Evolutionary conservation across 2,329 filamentous ascomycete species (phyloP).

Genomic region (Drechslerella dactyloides): DNA sequence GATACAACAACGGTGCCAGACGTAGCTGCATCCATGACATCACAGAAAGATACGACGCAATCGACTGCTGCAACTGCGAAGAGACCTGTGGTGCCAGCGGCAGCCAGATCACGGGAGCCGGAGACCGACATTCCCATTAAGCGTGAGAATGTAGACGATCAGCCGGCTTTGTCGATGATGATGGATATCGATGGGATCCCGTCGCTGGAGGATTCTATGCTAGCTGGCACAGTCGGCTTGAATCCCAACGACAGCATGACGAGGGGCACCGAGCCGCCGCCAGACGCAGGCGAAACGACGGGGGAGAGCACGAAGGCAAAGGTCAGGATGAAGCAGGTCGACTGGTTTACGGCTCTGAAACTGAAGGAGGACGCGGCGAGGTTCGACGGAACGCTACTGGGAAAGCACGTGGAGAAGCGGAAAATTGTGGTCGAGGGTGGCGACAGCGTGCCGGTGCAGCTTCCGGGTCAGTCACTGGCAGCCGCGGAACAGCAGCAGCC

Average conservation of each 20-base stretch:
- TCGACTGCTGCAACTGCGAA: conserved; percentile 5
- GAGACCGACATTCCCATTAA: conserved; percentile 51
- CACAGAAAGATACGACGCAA: too few species aligned
- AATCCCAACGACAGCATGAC: background rate
- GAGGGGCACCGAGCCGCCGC: conserved; percentile 31
- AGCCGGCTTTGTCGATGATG: conserved; percentile 32
- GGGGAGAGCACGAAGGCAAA: conserved; percentile 15
- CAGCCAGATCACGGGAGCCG: conserved; percentile 13
- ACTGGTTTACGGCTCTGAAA: conserved; percentile 48
- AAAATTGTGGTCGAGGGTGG: conserved; percentile 43
- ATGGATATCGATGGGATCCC: conserved; percentile 44
- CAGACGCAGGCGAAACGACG: conserved; percentile 11
- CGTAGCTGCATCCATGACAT: too few species aligned
- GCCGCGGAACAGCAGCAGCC: background rate
- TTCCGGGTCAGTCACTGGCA: conserved; percentile 12
- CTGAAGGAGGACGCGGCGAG: conserved; percentile 43
- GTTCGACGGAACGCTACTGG: conserved; percentile 40
- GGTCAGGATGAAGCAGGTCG: conserved; percentile 39
- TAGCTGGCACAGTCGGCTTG: background rate
- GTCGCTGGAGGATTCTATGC: conserved; percentile 2
- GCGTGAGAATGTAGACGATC: conserved; percentile 48
- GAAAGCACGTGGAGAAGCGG: conserved; percentile 28
- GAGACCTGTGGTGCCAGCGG: background rate
- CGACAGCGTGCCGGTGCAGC: conserved; percentile 42
- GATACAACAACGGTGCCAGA: conserved; percentile 25